These are phyloP conservation scores for Echria macrotheca DNA, from an alignment of 495 filamentous ascomycete genomes.

Conservation along the genomic window DNA sequence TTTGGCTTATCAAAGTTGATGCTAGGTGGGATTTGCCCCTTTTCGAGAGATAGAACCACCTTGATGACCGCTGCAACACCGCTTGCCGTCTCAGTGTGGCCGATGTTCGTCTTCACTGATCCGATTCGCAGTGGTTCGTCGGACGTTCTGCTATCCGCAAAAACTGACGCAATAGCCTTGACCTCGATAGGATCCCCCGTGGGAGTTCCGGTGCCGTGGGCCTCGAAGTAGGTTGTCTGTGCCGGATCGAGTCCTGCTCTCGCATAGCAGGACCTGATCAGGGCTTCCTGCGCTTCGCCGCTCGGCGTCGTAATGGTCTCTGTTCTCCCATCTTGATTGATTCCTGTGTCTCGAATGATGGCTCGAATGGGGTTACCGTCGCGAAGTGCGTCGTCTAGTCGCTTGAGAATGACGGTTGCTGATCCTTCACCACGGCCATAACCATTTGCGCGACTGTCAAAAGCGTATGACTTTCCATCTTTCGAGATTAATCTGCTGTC, in stretches of 20 bases:
- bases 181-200: slow-evolving; percentile 56
- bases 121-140: slow-evolving; percentile 35
- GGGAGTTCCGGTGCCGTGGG: slow-evolving; percentile 51
- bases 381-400: slow-evolving; percentile 47
- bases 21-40: slow-evolving; percentile 39
- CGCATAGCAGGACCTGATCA: slow-evolving; percentile 47
- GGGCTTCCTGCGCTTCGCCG: slow-evolving; percentile 42
- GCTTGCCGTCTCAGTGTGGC: slow-evolving; percentile 37
- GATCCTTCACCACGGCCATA: slow-evolving; percentile 60
- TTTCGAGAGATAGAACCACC: slow-evolving; percentile 34
- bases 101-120: slow-evolving; percentile 40
- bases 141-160: slow-evolving; percentile 25
- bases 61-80: slow-evolving; percentile 46
- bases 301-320: slow-evolving; percentile 43
- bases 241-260: slow-evolving; percentile 38
- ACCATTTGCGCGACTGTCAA: slow-evolving; percentile 54
- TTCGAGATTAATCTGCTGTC: slow-evolving; percentile 23
- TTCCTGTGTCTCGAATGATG: slow-evolving; percentile 51
- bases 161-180: slow-evolving; percentile 39
- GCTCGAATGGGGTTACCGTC: slow-evolving; percentile 54
- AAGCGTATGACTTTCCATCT: slow-evolving; percentile 32
- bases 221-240: slow-evolving; percentile 45
- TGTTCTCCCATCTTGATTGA: slow-evolving; percentile 54
- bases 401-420: slow-evolving; percentile 52
- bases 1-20: slow-evolving; percentile 41